A percentile compares a stretch with the other conserved stretches of the same genome.
Evolutionary conservation across 1,139 yeast genomes (phyloP).

Genomic region (Pneumocystis canis): DNA sequence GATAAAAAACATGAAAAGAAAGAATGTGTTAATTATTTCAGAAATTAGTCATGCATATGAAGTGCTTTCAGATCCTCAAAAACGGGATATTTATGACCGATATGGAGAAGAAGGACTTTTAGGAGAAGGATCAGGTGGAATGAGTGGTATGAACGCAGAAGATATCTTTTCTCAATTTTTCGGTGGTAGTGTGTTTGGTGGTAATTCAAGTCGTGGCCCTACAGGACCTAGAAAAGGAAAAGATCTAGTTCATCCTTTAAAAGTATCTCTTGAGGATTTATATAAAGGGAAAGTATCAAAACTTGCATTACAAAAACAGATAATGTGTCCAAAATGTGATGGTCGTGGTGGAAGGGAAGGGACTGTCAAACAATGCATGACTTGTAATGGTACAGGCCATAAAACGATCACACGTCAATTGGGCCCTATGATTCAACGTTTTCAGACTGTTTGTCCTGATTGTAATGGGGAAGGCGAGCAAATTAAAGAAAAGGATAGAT

Average conservation of each 20-base stretch:
- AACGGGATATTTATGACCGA: conserved; percentile 76
- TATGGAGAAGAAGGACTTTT: conserved; percentile 86
- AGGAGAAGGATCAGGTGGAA: conserved; percentile 67
- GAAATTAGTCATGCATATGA: conserved; percentile 35
- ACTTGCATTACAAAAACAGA: conserved; percentile 83
- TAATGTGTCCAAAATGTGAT: conserved; percentile 73
- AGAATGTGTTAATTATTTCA: background rate
- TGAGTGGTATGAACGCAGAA: conserved; percentile 53
- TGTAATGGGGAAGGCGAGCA: conserved; percentile 91
- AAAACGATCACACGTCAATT: conserved; percentile 90
- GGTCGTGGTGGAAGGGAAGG: conserved; percentile 96
- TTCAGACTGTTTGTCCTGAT: conserved; percentile 77
- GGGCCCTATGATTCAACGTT: conserved; percentile 98
- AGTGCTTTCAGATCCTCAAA: conserved; percentile 67
- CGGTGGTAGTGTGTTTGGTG: conserved; percentile 43
- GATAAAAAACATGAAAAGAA: background rate
- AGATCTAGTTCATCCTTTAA: conserved; percentile 79
- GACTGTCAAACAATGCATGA: conserved; percentile 69
- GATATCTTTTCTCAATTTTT: conserved; percentile 90
- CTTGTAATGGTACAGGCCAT: conserved; percentile 84
- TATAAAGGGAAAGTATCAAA: conserved; percentile 92
- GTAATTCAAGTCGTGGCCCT: conserved; percentile 51
- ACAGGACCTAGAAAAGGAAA: conserved; percentile 69
- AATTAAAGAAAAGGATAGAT: conserved; percentile 74
- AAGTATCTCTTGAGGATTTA: conserved; percentile 79